A percentile compares a stretch with the other conserved stretches of the same genome.
Conservation (phyloP, 768 basidiomycete species). For the Guyanaporus albipodus region DNA sequence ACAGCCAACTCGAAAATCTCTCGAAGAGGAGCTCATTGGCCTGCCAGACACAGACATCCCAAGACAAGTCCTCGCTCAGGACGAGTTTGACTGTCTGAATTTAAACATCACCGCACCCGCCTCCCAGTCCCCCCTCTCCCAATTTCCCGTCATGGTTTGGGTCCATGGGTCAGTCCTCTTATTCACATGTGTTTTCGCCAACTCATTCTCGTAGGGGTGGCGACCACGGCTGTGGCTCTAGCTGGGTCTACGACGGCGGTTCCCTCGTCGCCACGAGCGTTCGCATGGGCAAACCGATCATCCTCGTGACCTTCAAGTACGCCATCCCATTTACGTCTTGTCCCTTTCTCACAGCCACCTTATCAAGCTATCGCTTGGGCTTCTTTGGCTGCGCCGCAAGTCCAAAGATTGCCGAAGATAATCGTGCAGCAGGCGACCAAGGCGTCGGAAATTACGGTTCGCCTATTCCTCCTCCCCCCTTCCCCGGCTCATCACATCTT, state of each 20-base stretch:
- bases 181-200: slow-evolving; percentile 6
- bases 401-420: slow-evolving; percentile 62
- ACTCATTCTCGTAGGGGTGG: slow-evolving; percentile 51
- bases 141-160: slow-evolving; percentile 78
- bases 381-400: slow-evolving; percentile 74
- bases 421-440: slow-evolving; percentile 56
- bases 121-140: slow-evolving; percentile 47
- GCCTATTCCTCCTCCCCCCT: slow-evolving; percentile 16
- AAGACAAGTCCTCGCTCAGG: slow-evolving; percentile 51
- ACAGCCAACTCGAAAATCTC: slow-evolving; percentile 45
- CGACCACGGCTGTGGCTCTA: slow-evolving; percentile 67
- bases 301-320: slow-evolving; percentile 75
- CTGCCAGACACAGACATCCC: slow-evolving; percentile 51
- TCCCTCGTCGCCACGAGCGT: slow-evolving; percentile 68
- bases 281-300: slow-evolving; percentile 55
- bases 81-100: slow-evolving; percentile 80
- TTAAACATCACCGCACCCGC: slow-evolving; percentile 76
- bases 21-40: slow-evolving; percentile 63
- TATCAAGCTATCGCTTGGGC: slow-evolving; percentile 66
- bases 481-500: slow-evolving; percentile 2
- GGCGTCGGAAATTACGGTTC: slow-evolving; percentile 77
- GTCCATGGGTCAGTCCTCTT: slow-evolving; percentile 65
- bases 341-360: slow-evolving; percentile 8
- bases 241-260: slow-evolving; percentile 76
- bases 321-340: slow-evolving; percentile 29